phyloP scores from a whole-genome alignment of 805 yeast species.

The Grigorovia jiainica region DNA sequence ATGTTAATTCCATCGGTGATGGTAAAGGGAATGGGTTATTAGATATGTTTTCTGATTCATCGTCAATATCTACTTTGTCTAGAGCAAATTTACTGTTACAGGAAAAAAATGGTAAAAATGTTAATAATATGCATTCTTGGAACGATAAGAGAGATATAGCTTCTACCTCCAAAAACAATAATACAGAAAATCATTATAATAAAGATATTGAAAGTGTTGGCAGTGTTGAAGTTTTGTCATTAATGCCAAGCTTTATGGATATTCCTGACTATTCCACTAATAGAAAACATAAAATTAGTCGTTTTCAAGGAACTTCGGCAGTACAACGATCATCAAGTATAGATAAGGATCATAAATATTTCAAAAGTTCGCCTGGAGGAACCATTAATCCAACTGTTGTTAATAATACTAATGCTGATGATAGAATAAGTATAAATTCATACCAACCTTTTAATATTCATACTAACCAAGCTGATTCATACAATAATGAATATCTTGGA shows the following conservation, averaged over 20 bases:
- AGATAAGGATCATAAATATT: slow-evolving; percentile 14
- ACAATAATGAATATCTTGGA: background rate
- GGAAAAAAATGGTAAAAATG: slow-evolving; percentile 8
- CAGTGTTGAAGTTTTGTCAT: slow-evolving; percentile 32
- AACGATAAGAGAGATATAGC: background rate
- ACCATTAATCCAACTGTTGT: slow-evolving; percentile 14
- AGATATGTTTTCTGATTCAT: slow-evolving; percentile 31
- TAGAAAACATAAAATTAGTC: background rate
- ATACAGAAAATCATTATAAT: slow-evolving; percentile 5
- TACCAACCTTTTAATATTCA: background rate
- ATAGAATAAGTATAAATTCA: slow-evolving; percentile 6
- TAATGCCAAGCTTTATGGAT: slow-evolving; percentile 35
- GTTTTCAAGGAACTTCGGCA: background rate
- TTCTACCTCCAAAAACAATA: background rate
- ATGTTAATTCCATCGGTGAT: slow-evolving; percentile 2
- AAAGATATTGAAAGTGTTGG: slow-evolving; percentile 11
- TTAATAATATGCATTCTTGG: background rate
- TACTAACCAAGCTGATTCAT: background rate
- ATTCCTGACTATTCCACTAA: slow-evolving; percentile 18
- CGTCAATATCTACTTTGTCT: slow-evolving; percentile 17
- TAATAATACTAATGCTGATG: slow-evolving; percentile 11
- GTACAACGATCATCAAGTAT: slow-evolving; percentile 14
- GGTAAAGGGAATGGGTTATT: slow-evolving; percentile 33
- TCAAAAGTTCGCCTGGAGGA: slow-evolving; percentile 6
- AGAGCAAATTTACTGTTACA: slow-evolving; percentile 13